A percentile compares a stretch with the other conserved stretches of the same genome.
Conservation (phyloP, 2,329 filamentous ascomycete species). For the Colletotrichum sp. region DNA sequence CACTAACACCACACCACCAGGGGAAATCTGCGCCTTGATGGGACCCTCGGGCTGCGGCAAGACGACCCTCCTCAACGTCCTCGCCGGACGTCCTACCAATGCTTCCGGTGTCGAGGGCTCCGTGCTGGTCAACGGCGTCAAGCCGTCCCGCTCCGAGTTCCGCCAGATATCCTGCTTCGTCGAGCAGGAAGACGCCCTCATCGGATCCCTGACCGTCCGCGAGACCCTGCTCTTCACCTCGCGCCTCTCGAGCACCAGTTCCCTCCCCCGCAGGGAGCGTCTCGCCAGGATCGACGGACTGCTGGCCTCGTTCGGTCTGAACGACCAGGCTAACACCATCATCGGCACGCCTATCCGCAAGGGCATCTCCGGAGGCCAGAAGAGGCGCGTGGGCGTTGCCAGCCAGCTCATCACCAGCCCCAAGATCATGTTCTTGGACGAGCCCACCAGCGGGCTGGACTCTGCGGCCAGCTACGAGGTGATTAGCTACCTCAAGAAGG, state of each 20-base stretch:
- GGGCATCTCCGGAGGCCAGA: slow-evolving; percentile 85
- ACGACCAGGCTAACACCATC: slow-evolving; percentile 70
- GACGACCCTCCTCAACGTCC: slow-evolving; percentile 81
- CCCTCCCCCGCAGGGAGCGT: background rate
- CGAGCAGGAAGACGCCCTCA: slow-evolving; percentile 86
- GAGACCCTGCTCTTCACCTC: slow-evolving; percentile 84
- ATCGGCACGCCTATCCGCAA: slow-evolving; percentile 85
- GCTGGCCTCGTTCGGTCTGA: slow-evolving; percentile 75
- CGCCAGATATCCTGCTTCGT: slow-evolving; percentile 76
- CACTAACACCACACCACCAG: slow-evolving; percentile 31
- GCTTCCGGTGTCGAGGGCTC: slow-evolving; percentile 56
- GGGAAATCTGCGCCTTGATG: slow-evolving; percentile 81
- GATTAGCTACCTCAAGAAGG: slow-evolving; percentile 71
- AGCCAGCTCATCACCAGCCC: slow-evolving; percentile 83
- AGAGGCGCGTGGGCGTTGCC: slow-evolving; percentile 79
- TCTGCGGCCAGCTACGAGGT: slow-evolving; percentile 79
- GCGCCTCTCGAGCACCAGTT: slow-evolving; percentile 62
- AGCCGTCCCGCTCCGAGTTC: slow-evolving; percentile 59
- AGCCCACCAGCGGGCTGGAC: slow-evolving; percentile 84
- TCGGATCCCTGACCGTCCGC: slow-evolving; percentile 78
- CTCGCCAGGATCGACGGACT: slow-evolving; percentile 66
- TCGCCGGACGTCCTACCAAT: slow-evolving; percentile 67
- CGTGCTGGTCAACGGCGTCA: slow-evolving; percentile 67
- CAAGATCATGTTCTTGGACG: slow-evolving; percentile 81
- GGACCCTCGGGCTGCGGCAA: slow-evolving; percentile 78